Evolutionary conservation across 2,329 filamentous ascomycete species (phyloP), one percentile per base, ranked within the genome.

Genomic region (Lecanicillium sp.): DNA sequence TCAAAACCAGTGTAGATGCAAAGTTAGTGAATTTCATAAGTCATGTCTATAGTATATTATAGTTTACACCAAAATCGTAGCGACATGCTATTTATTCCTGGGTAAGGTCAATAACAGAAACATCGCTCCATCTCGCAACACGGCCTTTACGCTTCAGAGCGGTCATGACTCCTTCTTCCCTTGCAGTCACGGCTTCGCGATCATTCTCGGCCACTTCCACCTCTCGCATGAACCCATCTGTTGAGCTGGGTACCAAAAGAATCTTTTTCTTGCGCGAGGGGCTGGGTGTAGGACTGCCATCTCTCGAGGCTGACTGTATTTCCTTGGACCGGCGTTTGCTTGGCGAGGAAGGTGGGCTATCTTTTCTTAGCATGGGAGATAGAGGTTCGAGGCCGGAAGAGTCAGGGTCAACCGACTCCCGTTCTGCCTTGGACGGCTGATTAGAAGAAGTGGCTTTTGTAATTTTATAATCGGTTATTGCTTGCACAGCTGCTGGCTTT

Each of bases 71-170:
- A 25, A 25, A 25, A 25, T 7, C 7, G 22, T 25, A 6, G 7
- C 22, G 11, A 18, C 3, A 34, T 25, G 9, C 18, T 7, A 16
- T 11, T 16, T 40, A 40, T 5, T 54, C 52, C 29, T 49, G 38
- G 5, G 58, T 61, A 27, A 62, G 45, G 32, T 62, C 58, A 37
- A 62, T 52, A 29, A 58, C 47, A 3, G 51, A 50, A 22, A 61
- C 48, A 27, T 61, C 58, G 11, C 58, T 62, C 47, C 49, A 46
- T 7, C 57, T 48, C 13, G 51, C 37, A 11, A 49, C 51, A 1
- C 39, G 44, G 19, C 40, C 32, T 19, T 38, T 35, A 3, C 14
- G 29, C 1, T 28, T 29, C 5, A 22, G 18, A 14, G 14, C 16
- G n/a, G 9, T 16, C 4, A 41, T 16, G 25, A 15, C 25, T 2